These are phyloP conservation scores for Xylariaceae sp. DNA, from an alignment of 2,329 filamentous ascomycete genomes.

Conservation along the genomic window DNA sequence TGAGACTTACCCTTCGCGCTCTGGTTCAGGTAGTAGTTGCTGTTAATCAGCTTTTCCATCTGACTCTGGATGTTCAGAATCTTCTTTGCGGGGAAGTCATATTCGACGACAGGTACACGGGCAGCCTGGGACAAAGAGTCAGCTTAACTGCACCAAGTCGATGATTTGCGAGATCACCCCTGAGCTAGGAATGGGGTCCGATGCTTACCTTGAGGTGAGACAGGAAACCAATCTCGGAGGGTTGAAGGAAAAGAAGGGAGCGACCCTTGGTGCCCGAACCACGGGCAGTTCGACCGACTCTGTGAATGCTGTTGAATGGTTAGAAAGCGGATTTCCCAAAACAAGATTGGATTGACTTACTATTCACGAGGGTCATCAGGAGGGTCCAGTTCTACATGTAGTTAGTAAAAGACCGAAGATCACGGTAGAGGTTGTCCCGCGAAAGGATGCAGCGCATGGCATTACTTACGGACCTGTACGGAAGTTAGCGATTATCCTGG, in stretches of 20 bases:
- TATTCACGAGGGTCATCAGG: slow-evolving; percentile 69
- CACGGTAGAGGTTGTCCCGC: too few relatives aligned
- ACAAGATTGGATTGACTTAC: neutral
- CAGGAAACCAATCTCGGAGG: slow-evolving; percentile 86
- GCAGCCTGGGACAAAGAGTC: slow-evolving; percentile 44
- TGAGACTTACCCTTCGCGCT: slow-evolving; percentile 62
- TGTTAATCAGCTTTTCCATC: slow-evolving; percentile 85
- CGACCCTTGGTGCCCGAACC: slow-evolving; percentile 78
- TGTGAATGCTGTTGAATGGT: slow-evolving; percentile 48
- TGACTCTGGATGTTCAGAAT: slow-evolving; percentile 86
- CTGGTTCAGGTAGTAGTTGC: slow-evolving; percentile 98
- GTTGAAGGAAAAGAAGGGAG: slow-evolving; percentile 88
- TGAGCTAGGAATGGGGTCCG: neutral
- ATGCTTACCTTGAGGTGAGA: slow-evolving; percentile 67
- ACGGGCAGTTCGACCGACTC: slow-evolving; percentile 89
- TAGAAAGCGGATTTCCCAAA: neutral
- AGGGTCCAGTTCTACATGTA: slow-evolving; percentile 69
- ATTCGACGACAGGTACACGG: slow-evolving; percentile 89
- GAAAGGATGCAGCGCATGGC: too few relatives aligned
- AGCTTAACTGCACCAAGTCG: neutral
- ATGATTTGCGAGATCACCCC: neutral
- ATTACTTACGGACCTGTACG: slow-evolving; percentile 16
- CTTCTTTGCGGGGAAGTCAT: slow-evolving; percentile 89
- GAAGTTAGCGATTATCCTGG: slow-evolving; percentile 2
- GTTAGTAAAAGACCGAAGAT: neutral